Evolutionary conservation across 2,329 filamentous ascomycete species (phyloP).

Genomic region (Aaosphaeria pasadenensis): DNA sequence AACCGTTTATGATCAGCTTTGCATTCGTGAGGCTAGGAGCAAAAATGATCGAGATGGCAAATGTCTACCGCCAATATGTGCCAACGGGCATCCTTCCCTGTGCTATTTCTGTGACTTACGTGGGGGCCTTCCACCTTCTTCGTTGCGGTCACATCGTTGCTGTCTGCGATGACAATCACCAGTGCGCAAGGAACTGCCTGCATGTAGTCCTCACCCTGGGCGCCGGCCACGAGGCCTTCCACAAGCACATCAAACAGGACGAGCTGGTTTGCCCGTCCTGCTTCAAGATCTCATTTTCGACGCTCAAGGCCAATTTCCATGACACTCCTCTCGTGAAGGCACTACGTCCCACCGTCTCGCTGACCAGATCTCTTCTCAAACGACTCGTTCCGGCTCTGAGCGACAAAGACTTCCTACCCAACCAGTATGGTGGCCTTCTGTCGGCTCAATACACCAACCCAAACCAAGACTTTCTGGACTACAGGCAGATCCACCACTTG

Average conservation of each 20-base stretch:
- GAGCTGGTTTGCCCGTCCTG: background rate
- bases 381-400: background rate
- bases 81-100: too few relatives aligned
- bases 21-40: too few relatives aligned
- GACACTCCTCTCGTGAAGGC: background rate
- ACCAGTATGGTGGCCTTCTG: background rate
- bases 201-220: background rate
- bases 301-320: background rate
- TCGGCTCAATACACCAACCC: background rate
- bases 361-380: background rate
- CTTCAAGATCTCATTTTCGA: background rate
- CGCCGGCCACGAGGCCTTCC: background rate
- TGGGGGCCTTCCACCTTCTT: background rate
- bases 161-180: background rate
- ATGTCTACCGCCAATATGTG: too few relatives aligned
- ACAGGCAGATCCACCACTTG: slow-evolving; percentile 1
- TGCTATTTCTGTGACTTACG: too few relatives aligned
- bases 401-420: background rate
- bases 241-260: background rate
- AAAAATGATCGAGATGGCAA: too few relatives aligned
- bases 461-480: background rate
- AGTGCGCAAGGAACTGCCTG: background rate
- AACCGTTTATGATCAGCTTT: too few relatives aligned
- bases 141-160: background rate
- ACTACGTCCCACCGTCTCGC: background rate